Base-by-base conservation (phyloP, 768 basidiomycete genomes). In the Exsudoporus frostii region DNA sequence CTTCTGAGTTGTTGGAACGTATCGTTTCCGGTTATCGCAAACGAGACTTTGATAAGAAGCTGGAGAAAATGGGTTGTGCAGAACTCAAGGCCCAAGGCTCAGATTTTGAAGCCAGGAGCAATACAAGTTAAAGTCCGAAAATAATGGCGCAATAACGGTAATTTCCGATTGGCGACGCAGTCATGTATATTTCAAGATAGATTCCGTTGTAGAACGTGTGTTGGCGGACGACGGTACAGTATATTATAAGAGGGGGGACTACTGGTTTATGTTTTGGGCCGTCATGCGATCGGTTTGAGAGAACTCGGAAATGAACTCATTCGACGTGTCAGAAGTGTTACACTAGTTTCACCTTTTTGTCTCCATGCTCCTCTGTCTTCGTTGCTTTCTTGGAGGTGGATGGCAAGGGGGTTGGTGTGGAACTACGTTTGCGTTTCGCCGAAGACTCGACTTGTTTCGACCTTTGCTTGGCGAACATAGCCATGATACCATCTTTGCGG, bases 1-100 rank as follows among this genome's bases (percentile, higher is more conserved):
- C 97, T 0, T 96, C 94, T 0, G 88, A 90, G 34, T 79, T 98
- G 19, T 80, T 99, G 34, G 92, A 92, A 66, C 86, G 97, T 24
- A 94, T 98, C 64, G 90, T 98, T 17, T 78, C 81, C 15, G 86
- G 88, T 15, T 98, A 98, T 70, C 80, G 92, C 24, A 83, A 82
- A 41, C 79, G 90, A 17, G 83, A 87, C 54, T 94, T 96, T 67
- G 96, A 98, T 68, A 79, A 78, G 48, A 99, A 98, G 73, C 73
- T 98, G 38, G 82, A 81, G 53, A 92, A 87, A 76, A 96, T 97
- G 81, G 94, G 96, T 0, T 80, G 78, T 59, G 74, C 79, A 25
- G 86, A 88, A 65, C 78, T 90, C 46, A 79, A 79, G 57, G 86
- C 86, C 0, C 82, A 86, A 59, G 85, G 65, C 8, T 64, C 61